Evolutionary conservation across 2,329 filamentous ascomycete species (phyloP).

Genomic region (Exophiala bonariae): DNA sequence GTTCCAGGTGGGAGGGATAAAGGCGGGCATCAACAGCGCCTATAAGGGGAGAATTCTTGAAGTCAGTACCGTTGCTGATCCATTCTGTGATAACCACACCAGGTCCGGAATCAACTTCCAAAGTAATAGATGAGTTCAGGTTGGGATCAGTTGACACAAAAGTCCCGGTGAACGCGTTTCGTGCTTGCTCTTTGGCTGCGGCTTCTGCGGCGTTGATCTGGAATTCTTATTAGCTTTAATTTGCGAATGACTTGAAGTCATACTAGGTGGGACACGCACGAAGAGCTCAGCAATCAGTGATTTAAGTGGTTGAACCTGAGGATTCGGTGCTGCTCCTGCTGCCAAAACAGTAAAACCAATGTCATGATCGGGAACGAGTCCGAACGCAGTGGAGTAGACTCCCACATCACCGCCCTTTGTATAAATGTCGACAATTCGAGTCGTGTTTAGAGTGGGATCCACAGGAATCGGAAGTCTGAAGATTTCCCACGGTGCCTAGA

Average conservation of each 20-base stretch:
- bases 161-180: slow-evolving; percentile 7
- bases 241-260: too few species aligned
- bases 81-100: slow-evolving; percentile 18
- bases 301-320: too few species aligned
- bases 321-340: slow-evolving; percentile 32
- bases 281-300: slow-evolving; percentile 25
- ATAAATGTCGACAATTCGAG: slow-evolving; percentile 36
- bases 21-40: slow-evolving; percentile 13
- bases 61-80: slow-evolving; percentile 24
- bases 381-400: slow-evolving; percentile 38
- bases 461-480: slow-evolving; percentile 14
- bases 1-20: slow-evolving; percentile 12
- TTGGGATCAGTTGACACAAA: slow-evolving; percentile 3
- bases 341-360: slow-evolving; percentile 44
- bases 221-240: too few species aligned
- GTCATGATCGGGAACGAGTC: slow-evolving; percentile 47
- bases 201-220: slow-evolving; percentile 8
- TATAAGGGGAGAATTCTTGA: slow-evolving; percentile 14
- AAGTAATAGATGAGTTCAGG: slow-evolving; percentile 23
- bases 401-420: slow-evolving; percentile 44
- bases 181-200: slow-evolving; percentile 8
- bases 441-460: slow-evolving; percentile 3
- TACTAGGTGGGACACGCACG: background rate
- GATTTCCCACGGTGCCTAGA: slow-evolving; percentile 47
- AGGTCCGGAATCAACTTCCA: slow-evolving; percentile 25